Percentiles rank a stretch among this genome's conserved stretches.
phyloP scores from a whole-genome alignment of 257 asterid genomes.

The Agastache rugosa region DNA sequence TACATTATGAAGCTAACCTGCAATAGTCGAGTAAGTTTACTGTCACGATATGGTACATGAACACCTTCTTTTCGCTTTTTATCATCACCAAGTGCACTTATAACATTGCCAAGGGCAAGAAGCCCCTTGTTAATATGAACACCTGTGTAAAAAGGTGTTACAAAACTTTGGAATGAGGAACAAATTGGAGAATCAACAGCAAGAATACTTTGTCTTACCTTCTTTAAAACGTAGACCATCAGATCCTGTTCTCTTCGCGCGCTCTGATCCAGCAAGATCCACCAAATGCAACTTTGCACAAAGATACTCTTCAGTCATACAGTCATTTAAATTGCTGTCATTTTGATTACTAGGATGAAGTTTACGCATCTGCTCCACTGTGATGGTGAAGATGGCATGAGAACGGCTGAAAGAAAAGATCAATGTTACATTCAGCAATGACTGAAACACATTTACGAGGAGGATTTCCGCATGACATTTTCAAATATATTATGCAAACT shows the following conservation, averaged over 20 bases:
- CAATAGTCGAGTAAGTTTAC: constrained; percentile 97
- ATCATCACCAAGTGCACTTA: constrained; percentile 99
- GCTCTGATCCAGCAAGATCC: constrained; percentile 99
- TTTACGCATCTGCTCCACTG: constrained; percentile 94
- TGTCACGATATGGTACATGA: constrained; percentile 97
- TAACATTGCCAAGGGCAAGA: constrained; percentile 97
- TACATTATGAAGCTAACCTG: constrained; percentile 58
- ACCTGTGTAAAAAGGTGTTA: constrained; percentile 54
- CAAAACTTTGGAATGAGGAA: constrained; percentile 26
- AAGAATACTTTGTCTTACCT: constrained; percentile 50
- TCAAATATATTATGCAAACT: constrained; percentile 1
- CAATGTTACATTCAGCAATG: constrained; percentile 4
- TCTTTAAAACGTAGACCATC: constrained; percentile 98
- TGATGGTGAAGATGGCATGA: constrained; percentile 98
- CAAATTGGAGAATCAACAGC: constrained; percentile 18
- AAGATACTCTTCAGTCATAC: constrained; percentile 88
- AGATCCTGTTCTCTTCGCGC: constrained; percentile 99
- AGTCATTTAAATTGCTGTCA: constrained; percentile 62
- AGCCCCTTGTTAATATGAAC: constrained; percentile 99
- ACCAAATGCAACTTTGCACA: constrained; percentile 99
- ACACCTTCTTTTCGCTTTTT: constrained; percentile 94
- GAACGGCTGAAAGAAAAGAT: constrained; percentile 69
- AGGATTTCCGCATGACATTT: constrained; percentile 11
- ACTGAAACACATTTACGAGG: constrained; percentile 23
- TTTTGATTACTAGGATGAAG: constrained; percentile 54